Evolutionary conservation across 495 filamentous ascomycete genomes (phyloP).

Genomic region (Penicillium longicatenatum): DNA sequence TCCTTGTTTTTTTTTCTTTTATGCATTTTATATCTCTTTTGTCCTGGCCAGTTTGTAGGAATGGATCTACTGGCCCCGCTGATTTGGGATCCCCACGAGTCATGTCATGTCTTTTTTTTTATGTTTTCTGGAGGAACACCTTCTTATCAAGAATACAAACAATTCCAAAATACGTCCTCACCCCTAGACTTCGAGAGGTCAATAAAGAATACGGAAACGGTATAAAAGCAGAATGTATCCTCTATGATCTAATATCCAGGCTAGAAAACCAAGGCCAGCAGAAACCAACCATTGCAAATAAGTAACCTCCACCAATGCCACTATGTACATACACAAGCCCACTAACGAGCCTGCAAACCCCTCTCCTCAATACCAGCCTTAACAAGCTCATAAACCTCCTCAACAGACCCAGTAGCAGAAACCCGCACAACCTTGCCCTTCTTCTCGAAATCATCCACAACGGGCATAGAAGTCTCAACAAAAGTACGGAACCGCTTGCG

Average conservation of each 20-base stretch:
- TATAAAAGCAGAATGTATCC: too few relatives aligned
- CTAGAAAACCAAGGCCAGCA: neutral
- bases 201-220: too few relatives aligned
- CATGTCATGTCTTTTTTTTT: conserved; percentile 38
- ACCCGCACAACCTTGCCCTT: conserved; percentile 79
- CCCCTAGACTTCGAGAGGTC: too few relatives aligned
- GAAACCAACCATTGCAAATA: neutral
- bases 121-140: conserved; percentile 29
- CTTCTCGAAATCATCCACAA: conserved; percentile 80
- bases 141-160: conserved; percentile 28
- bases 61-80: conserved; percentile 28
- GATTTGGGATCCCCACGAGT: conserved; percentile 40
- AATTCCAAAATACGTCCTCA: conserved; percentile 14
- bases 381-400: conserved; percentile 75
- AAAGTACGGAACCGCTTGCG: conserved; percentile 94
- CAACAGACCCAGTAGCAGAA: conserved; percentile 63
- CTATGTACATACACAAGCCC: conserved; percentile 11
- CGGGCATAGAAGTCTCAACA: conserved; percentile 94
- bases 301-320: neutral
- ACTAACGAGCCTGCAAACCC: conserved; percentile 40
- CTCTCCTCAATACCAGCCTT: conserved; percentile 53
- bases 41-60: conserved; percentile 29
- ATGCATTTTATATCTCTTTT: conserved; percentile 24
- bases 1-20: conserved; percentile 21
- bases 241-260: neutral